Evolutionary conservation across 1,139 yeast genomes (phyloP).

Genomic region (Pichia sp.): DNA sequence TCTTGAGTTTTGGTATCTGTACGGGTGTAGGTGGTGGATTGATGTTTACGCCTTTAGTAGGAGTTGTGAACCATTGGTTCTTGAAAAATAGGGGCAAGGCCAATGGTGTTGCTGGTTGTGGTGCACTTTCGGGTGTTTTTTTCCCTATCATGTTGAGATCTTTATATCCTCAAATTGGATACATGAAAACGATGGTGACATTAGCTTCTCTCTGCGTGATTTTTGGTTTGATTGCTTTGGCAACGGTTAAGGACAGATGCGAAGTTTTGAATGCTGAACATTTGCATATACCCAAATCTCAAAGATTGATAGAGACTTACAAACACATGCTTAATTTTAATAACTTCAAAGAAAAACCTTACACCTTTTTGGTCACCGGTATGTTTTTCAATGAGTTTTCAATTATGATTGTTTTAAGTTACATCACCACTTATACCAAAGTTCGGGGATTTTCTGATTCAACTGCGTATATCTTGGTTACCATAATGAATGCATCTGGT

Average conservation of each 20-base stretch:
- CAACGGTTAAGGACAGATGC: constrained; percentile 18
- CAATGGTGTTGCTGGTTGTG: constrained; percentile 50
- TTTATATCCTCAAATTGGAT: constrained; percentile 44
- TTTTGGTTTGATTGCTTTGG: constrained; percentile 26
- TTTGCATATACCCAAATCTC: constrained; percentile 2
- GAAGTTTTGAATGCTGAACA: constrained; percentile 21
- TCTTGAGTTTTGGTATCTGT: constrained; percentile 47
- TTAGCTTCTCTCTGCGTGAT: constrained; percentile 45
- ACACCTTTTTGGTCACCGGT: constrained; percentile 22
- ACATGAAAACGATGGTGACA: constrained; percentile 49
- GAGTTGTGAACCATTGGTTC: constrained; percentile 58
- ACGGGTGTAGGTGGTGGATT: constrained; percentile 53
- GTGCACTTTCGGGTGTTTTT: constrained; percentile 53
- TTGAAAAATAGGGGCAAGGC: constrained; percentile 49
- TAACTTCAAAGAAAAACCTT: constrained; percentile 34
- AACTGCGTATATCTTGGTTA: constrained; percentile 37
- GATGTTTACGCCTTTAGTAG: constrained; percentile 48
- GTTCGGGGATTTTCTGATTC: constrained; percentile 34
- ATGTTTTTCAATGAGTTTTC: constrained; percentile 23
- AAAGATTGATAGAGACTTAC: constrained; percentile 30
- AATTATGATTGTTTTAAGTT: constrained; percentile 24
- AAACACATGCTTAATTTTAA: constrained; percentile 34
- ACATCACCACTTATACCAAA: constrained; percentile 43
- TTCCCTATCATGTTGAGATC: constrained; percentile 53
- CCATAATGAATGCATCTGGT: constrained; percentile 41